A percentile compares a stretch with the other conserved stretches of the same genome.
phyloP scores from a whole-genome alignment of 495 filamentous ascomycete genomes.

The Elaphomyces granulatus region DNA sequence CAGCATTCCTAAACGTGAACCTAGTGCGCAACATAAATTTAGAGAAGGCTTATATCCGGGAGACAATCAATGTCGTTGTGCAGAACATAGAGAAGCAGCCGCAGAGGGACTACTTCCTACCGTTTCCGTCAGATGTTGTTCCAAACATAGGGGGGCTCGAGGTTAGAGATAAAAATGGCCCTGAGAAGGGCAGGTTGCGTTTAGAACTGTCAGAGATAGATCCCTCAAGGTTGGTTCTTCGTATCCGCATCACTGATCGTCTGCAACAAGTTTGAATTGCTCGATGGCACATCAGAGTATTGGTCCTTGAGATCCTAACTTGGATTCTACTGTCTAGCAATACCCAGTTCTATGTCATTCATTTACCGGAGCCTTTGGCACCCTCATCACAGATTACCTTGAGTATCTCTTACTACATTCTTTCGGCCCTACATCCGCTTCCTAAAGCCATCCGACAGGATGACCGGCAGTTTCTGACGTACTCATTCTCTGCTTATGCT shows the following conservation, averaged over 20 bases:
- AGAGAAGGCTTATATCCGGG: slow-evolving; percentile 79
- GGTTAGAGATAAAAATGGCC: slow-evolving; percentile 77
- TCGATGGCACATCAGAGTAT: no score
- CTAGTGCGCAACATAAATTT: slow-evolving; percentile 79
- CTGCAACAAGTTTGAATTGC: no score
- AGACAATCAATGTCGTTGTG: slow-evolving; percentile 83
- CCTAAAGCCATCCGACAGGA: slow-evolving; percentile 66
- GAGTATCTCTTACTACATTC: slow-evolving; percentile 67
- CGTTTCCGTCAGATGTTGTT: slow-evolving; percentile 62
- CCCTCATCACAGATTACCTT: slow-evolving; percentile 68
- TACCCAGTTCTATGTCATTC: slow-evolving; percentile 72
- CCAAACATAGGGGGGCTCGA: slow-evolving; percentile 71
- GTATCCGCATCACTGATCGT: no score
- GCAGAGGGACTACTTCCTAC: slow-evolving; percentile 79
- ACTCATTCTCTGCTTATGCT: slow-evolving; percentile 68
- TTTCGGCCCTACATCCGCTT: slow-evolving; percentile 60
- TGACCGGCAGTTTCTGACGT: slow-evolving; percentile 74
- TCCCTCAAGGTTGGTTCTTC: slow-evolving; percentile 16
- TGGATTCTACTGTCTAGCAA: slow-evolving; percentile 41
- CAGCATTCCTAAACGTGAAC: slow-evolving; percentile 85
- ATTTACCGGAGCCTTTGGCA: slow-evolving; percentile 56
- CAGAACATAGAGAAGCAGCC: slow-evolving; percentile 69
- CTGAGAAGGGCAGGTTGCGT: slow-evolving; percentile 47
- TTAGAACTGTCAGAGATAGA: slow-evolving; percentile 41
- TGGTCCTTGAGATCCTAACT: no score